Percentiles rank a stretch among this genome's conserved stretches.
These are phyloP conservation scores for Extremus antarcticus DNA, from an alignment of 495 filamentous ascomycete genomes.

Conservation along the genomic window DNA sequence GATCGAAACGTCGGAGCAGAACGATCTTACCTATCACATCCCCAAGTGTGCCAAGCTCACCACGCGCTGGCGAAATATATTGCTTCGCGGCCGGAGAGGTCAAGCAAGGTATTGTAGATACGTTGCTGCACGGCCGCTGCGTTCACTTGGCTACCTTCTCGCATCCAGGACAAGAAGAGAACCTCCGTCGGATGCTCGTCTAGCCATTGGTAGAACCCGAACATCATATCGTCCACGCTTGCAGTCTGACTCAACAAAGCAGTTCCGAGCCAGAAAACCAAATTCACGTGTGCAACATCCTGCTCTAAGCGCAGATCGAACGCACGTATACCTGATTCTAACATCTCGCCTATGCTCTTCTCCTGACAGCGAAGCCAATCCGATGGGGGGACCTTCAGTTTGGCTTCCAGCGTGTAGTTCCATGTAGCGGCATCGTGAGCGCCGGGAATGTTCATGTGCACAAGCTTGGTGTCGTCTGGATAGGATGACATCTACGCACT, in stretches of 20 bases:
- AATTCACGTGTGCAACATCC: constrained; percentile 34
- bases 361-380: constrained; percentile 37
- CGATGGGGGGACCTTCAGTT: constrained; percentile 18
- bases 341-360: constrained; percentile 27
- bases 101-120: too few relatives aligned
- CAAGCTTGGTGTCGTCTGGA: constrained; percentile 34
- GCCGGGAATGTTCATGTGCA: constrained; percentile 39
- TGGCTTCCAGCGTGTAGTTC: constrained; percentile 41
- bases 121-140: constrained; percentile 32
- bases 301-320: constrained; percentile 43
- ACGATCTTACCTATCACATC: constrained; percentile 36
- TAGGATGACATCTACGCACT: constrained; percentile 34
- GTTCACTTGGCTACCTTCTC: constrained; percentile 28
- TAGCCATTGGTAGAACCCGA: constrained; percentile 40
- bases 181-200: constrained; percentile 16
- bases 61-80: constrained; percentile 34
- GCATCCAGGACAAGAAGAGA: constrained; percentile 32
- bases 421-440: constrained; percentile 45
- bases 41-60: constrained; percentile 31
- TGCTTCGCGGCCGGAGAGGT: constrained; percentile 28
- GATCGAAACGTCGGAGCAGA: constrained; percentile 34
- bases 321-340: constrained; percentile 39
- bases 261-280: constrained; percentile 42
- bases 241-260: constrained; percentile 37
- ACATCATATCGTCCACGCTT: constrained; percentile 38